Percentiles rank a stretch among this genome's conserved stretches.
phyloP scores from a whole-genome alignment of 208 protist species.

The Trichomonas gallinae region DNA sequence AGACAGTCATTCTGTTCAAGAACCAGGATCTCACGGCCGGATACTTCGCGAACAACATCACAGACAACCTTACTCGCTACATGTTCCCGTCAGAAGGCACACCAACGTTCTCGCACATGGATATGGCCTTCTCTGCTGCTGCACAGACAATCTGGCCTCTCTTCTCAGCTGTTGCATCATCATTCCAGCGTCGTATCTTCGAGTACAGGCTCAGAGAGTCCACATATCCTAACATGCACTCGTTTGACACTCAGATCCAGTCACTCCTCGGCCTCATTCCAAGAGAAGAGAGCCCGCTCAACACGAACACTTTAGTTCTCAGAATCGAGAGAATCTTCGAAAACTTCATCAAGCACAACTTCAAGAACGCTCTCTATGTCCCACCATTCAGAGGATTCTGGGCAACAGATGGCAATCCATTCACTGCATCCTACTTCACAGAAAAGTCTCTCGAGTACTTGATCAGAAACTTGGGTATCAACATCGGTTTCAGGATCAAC shows the following conservation, averaged over 20 bases:
- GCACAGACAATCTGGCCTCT: neutral
- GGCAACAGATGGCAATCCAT: neutral
- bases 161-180: neutral
- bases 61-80: neutral
- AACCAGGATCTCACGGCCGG: neutral
- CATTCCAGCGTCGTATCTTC: neutral
- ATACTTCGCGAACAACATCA: neutral
- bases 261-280: no score
- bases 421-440: neutral
- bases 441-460: neutral
- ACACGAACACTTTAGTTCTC: neutral
- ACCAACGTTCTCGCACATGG: neutral
- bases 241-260: neutral
- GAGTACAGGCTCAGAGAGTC: neutral
- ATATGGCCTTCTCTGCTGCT: neutral
- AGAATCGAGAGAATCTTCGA: neutral
- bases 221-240: neutral
- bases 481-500: neutral
- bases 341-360: neutral
- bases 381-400: neutral
- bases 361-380: neutral
- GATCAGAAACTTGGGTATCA: neutral
- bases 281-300: neutral
- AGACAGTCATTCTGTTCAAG: neutral
- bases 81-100: neutral